These are phyloP conservation scores for Styphnolobium japonicum DNA, from an alignment of 306 rosid species.

Conservation along the genomic window DNA sequence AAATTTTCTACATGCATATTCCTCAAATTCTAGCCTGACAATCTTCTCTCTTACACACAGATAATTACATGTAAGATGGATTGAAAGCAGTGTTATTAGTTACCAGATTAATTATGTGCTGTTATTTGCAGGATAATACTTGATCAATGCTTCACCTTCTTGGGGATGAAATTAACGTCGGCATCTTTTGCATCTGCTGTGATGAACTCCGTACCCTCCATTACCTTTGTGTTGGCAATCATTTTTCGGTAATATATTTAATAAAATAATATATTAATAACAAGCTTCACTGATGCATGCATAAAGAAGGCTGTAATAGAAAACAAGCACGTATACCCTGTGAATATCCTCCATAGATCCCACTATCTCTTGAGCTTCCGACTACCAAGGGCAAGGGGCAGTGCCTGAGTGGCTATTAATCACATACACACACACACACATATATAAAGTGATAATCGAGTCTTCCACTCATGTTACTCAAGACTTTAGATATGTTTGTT, in stretches of 20 bases:
- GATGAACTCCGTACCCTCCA: conserved; percentile 38
- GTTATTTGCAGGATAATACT: conserved; percentile 33
- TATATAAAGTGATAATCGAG: too few relatives aligned
- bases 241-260: conserved; percentile 21
- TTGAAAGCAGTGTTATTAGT: not conserved
- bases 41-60: not conserved
- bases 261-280: not conserved
- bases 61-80: not conserved
- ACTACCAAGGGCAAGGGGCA: not conserved
- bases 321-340: not conserved
- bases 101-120: not conserved
- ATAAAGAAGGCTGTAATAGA: not conserved
- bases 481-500: too few relatives aligned
- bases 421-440: too few relatives aligned
- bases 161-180: conserved; percentile 35
- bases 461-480: too few relatives aligned
- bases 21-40: not conserved
- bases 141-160: conserved; percentile 38
- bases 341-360: conserved; percentile 33
- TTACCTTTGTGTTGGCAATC: conserved; percentile 39
- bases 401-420: not conserved
- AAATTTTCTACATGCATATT: not conserved
- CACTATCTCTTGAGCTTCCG: not conserved
- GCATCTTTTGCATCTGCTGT: conserved; percentile 46
- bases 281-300: not conserved